Percentiles rank a stretch among this genome's conserved stretches.
phyloP scores from a whole-genome alignment of 164 flowering plant species.

The Dillenia turbinata region DNA sequence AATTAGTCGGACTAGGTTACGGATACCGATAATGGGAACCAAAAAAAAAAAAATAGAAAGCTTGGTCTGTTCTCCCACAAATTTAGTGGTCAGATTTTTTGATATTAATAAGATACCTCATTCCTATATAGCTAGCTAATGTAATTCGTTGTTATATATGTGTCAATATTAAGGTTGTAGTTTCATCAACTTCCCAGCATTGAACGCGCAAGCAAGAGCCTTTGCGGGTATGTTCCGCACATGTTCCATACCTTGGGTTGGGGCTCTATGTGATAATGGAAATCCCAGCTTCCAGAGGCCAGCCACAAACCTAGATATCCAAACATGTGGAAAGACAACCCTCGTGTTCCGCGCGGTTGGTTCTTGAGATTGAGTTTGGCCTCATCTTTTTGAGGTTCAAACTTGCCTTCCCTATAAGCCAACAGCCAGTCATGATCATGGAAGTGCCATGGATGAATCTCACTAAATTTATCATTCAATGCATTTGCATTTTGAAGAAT shows the following conservation, averaged over 20 bases:
- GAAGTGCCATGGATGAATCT: constrained; percentile 92
- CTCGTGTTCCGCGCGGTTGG: constrained; percentile 75
- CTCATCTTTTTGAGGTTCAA: constrained; percentile 26
- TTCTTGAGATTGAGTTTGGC: constrained; percentile 49
- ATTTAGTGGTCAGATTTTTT: no score
- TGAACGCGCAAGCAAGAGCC: constrained; percentile 62
- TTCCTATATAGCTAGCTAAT: no score
- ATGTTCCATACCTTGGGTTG: constrained; percentile 54
- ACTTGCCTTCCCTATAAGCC: constrained; percentile 84
- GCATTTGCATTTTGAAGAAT: constrained; percentile 85
- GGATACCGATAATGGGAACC: no score
- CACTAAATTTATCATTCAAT: constrained; percentile 42
- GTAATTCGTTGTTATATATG: no score
- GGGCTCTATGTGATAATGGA: constrained; percentile 94
- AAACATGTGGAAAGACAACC: constrained; percentile 72
- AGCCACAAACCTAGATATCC: constrained; percentile 88
- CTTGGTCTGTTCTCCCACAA: no score
- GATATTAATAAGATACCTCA: no score
- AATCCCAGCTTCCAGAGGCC: constrained; percentile 91
- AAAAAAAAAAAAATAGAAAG: no score
- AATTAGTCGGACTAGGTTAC: no score
- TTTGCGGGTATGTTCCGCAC: constrained; percentile 38
- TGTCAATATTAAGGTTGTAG: no score
- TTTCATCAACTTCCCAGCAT: constrained; percentile 36
- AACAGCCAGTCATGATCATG: constrained; percentile 95